Evolutionary conservation across 805 yeast species (phyloP), one percentile per base, ranked within the genome.

Genomic region (Candida manassasensis): DNA sequence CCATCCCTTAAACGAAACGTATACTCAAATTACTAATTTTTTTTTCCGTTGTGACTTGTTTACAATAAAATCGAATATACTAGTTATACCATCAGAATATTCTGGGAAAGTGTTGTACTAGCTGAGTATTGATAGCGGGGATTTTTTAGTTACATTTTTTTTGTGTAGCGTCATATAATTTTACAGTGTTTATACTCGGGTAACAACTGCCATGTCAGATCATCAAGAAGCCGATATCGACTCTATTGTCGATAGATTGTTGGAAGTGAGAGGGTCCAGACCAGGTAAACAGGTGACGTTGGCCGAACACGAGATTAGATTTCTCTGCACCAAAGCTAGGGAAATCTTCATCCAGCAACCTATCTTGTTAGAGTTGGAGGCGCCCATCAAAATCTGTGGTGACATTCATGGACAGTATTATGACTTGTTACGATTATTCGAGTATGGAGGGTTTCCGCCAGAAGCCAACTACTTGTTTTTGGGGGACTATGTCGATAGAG

Each of bases 401-500:
- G 98, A 90, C 63, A 93, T 90, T 55, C 98, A 90, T 63, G 98
- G 98, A 39, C 98, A 90, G 67, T 90, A 93, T 66, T 90, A 90
- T 59, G 98, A 90, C 64, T 77, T 90, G 52, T 75, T 90, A 59
- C 83, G 98, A 64, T 76, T 90, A 52, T 90, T 90, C 55, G 97
- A 93, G 69, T 90, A 90, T 57, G 97, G 98, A 52, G 98, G 97
- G 2, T 90, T 93, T 73, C 98, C 98, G 2, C 98, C 98, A 9
- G 97, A 93, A 62, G 95, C 97, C 13, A 90, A 90, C 69, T 90
- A 90, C 68, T 71, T 90, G 52, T 90, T 90, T 59, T 67, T 90
- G 41, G 98, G 98, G 48, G 98, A 90, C 72, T 90, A 90, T 58
- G 98, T 90, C 48, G 98, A 90, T 71, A 83, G 98, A 73, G 98